phyloP scores from a whole-genome alignment of 2,329 filamentous ascomycete genomes.

The Hypomyces rosellus region DNA sequence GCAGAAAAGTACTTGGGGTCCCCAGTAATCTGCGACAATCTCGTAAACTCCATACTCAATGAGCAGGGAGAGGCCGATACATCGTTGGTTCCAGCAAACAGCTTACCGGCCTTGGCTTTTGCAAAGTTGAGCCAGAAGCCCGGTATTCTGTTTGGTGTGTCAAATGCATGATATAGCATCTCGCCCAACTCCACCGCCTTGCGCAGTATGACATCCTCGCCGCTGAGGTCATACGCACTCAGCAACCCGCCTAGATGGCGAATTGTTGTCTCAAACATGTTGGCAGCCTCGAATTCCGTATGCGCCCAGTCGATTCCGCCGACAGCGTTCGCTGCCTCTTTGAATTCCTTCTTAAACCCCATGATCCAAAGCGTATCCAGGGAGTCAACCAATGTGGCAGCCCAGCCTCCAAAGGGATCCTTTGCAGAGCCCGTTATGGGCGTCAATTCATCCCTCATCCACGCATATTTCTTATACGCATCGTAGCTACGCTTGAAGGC shows the following conservation, averaged over 20 bases:
- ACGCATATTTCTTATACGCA: slow-evolving; percentile 47
- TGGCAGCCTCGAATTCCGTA: slow-evolving; percentile 37
- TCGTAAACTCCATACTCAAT: slow-evolving; percentile 67
- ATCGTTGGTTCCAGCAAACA: slow-evolving; percentile 45
- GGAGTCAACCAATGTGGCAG: slow-evolving; percentile 53
- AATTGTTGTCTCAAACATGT: slow-evolving; percentile 50
- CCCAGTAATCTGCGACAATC: slow-evolving; percentile 66
- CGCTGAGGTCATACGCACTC: slow-evolving; percentile 44
- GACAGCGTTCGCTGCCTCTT: slow-evolving; percentile 44
- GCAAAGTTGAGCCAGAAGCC: slow-evolving; percentile 41
- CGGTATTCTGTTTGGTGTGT: slow-evolving; percentile 48
- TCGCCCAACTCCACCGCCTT: slow-evolving; percentile 48
- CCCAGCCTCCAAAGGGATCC: slow-evolving; percentile 49
- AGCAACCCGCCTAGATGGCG: slow-evolving; percentile 47
- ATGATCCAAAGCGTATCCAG: slow-evolving; percentile 60
- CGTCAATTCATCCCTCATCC: slow-evolving; percentile 46
- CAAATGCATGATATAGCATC: slow-evolving; percentile 49
- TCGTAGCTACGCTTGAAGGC: slow-evolving; percentile 41
- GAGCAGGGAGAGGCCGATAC: slow-evolving; percentile 51
- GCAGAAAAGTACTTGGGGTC: slow-evolving; percentile 73
- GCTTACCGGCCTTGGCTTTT: slow-evolving; percentile 35
- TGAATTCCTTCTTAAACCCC: slow-evolving; percentile 52
- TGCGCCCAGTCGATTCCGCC: slow-evolving; percentile 46
- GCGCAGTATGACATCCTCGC: slow-evolving; percentile 36
- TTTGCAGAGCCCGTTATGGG: slow-evolving; percentile 41